A percentile compares a stretch with the other conserved stretches of the same genome.
Conservation (phyloP, 768 basidiomycete genomes). For the Lentinula lateritia region DNA sequence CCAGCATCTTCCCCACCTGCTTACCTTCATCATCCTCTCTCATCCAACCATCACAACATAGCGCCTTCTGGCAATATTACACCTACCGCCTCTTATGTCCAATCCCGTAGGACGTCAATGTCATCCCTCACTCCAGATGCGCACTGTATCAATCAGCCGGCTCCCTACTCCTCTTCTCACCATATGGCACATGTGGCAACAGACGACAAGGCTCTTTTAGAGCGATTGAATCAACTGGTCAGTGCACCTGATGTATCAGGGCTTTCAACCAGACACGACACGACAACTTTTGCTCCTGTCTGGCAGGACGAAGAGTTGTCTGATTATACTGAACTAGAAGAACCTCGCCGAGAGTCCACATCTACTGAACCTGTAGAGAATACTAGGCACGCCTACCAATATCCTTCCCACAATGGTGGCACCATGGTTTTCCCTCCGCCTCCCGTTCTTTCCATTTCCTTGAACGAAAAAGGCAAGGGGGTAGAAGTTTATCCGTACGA, state of each 20-base stretch:
- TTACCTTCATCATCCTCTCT: background rate
- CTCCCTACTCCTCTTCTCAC: slow-evolving; percentile 12
- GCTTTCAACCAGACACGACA: slow-evolving; percentile 11
- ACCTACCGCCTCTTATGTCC: slow-evolving; percentile 14
- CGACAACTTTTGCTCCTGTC: slow-evolving; percentile 32
- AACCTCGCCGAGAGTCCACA: background rate
- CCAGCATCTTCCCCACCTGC: slow-evolving; percentile 12
- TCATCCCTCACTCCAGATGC: background rate
- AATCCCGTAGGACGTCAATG: slow-evolving; percentile 13
- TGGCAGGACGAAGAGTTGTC: slow-evolving; percentile 49
- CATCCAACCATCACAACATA: background rate
- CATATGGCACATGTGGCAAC: slow-evolving; percentile 56
- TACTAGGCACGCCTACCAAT: slow-evolving; percentile 8
- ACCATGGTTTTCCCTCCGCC: slow-evolving; percentile 1
- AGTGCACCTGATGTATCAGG: slow-evolving; percentile 39
- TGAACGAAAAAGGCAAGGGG: slow-evolving; percentile 30
- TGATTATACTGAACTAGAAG: slow-evolving; percentile 19
- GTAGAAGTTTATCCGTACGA: slow-evolving; percentile 36
- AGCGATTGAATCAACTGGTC: slow-evolving; percentile 43
- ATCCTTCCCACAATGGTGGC: background rate
- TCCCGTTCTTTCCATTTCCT: slow-evolving; percentile 10
- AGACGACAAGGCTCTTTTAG: slow-evolving; percentile 59
- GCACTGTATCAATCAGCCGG: background rate
- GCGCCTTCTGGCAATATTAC: background rate
- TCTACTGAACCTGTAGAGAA: background rate